Percentiles rank a stretch among this genome's conserved stretches.
These are phyloP conservation scores for Clonostachys solani DNA, from an alignment of 2,329 filamentous ascomycete species.

Conservation along the genomic window DNA sequence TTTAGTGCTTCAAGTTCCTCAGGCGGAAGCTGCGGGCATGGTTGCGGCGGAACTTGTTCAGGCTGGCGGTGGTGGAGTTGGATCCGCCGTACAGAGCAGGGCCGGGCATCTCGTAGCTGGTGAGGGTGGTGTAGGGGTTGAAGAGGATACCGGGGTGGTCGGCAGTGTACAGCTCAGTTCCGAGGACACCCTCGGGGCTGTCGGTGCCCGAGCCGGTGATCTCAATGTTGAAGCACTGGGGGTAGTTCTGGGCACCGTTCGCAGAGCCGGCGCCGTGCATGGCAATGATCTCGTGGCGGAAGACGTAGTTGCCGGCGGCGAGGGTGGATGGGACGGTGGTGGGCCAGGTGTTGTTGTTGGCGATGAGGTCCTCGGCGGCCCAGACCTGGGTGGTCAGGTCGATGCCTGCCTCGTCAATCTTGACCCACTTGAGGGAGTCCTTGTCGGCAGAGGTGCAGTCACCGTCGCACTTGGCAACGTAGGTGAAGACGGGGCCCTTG, in stretches of 20 bases:
- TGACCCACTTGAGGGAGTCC: constrained; percentile 51
- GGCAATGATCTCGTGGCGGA: constrained; percentile 45
- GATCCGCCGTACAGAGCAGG: constrained; percentile 7
- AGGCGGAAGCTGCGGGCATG: too few relatives aligned
- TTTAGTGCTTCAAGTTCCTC: too few relatives aligned
- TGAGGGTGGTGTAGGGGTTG: constrained; percentile 13
- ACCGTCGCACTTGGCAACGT: constrained; percentile 54
- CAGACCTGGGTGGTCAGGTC: constrained; percentile 32
- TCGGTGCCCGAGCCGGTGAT: constrained; percentile 30
- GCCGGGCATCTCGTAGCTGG: constrained; percentile 11
- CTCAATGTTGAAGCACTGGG: constrained; percentile 41
- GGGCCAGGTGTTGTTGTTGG: constrained; percentile 21
- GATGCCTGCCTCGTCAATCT: constrained; percentile 54
- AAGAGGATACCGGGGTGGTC: constrained; percentile 18
- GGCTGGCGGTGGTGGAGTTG: constrained; percentile 2
- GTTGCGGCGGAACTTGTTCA: too few relatives aligned
- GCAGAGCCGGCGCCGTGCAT: constrained; percentile 32
- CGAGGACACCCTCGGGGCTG: constrained; percentile 18
- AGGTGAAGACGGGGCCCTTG: constrained; percentile 53
- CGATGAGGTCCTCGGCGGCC: constrained; percentile 32
- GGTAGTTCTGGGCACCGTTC: constrained; percentile 43
- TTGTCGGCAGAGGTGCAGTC: constrained; percentile 50
- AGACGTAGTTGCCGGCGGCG: constrained; percentile 32
- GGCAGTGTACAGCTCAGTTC: constrained; percentile 14
- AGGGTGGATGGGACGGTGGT: constrained; percentile 23